phyloP scores from a whole-genome alignment of 78 protist genomes.

The Cavenderia fasciculata region DNA sequence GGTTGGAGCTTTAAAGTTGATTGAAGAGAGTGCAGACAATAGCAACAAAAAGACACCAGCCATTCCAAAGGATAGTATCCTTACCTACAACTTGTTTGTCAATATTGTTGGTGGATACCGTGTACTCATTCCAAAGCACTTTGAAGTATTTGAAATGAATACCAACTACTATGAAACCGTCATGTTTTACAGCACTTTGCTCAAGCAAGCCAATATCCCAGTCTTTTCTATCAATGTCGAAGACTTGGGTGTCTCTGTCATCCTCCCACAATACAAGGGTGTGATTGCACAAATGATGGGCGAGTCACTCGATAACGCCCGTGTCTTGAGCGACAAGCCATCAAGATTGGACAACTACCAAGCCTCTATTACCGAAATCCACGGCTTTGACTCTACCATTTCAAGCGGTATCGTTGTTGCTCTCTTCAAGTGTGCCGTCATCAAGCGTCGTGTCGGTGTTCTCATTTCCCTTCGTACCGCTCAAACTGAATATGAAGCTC shows the following conservation, averaged over 20 bases:
- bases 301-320: not conserved
- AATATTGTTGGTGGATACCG: not conserved
- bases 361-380: not conserved
- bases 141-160: not conserved
- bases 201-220: not conserved
- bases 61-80: not conserved
- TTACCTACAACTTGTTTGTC: conserved; percentile 11
- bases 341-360: conserved; percentile 28
- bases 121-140: conserved; percentile 12
- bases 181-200: not conserved
- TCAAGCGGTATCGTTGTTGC: not conserved
- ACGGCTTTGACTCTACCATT: conserved; percentile 21
- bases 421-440: conserved; percentile 45
- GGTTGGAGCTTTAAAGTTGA: not conserved
- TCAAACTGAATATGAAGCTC: not conserved
- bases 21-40: not conserved
- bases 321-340: not conserved
- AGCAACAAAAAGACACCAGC: not conserved
- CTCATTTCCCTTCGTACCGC: conserved; percentile 32
- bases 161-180: no score
- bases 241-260: conserved; percentile 19
- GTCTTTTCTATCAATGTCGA: conserved; percentile 29
- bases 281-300: not conserved
- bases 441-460: conserved; percentile 35
- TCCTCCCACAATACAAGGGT: conserved; percentile 3